Percentiles rank a stretch among this genome's conserved stretches.
These are phyloP conservation scores for Globisporangium carolinianum DNA, from an alignment of 352 stramenopile species.

Conservation along the genomic window DNA sequence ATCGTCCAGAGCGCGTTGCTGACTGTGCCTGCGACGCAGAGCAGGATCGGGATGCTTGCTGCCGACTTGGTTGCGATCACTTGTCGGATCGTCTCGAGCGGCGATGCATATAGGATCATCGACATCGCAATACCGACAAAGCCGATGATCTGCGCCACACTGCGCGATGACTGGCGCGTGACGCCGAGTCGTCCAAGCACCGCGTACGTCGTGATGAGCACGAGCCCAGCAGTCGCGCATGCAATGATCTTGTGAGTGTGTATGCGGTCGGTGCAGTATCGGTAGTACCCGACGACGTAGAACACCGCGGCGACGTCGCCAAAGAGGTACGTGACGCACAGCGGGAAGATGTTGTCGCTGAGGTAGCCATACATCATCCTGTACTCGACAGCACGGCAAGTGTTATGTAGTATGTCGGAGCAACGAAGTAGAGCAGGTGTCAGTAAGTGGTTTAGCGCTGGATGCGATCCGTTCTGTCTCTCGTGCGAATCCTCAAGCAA, in stretches of 20 bases:
- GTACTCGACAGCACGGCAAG: neutral
- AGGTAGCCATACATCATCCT: constrained; percentile 33
- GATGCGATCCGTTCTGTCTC: neutral
- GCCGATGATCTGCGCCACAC: constrained; percentile 16
- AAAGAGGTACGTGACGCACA: constrained; percentile 11
- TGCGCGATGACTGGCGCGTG: constrained; percentile 8
- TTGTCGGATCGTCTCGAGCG: constrained; percentile 20
- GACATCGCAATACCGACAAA: constrained; percentile 21
- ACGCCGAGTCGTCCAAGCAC: constrained; percentile 13
- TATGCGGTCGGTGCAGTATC: constrained; percentile 9
- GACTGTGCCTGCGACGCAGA: constrained; percentile 18
- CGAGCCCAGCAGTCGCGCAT: constrained; percentile 2
- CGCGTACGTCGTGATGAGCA: constrained; percentile 16
- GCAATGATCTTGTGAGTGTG: constrained; percentile 9
- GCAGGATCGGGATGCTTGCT: constrained; percentile 21
- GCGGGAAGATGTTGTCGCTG: constrained; percentile 14
- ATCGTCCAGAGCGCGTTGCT: constrained; percentile 33
- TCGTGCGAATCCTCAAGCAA: neutral
- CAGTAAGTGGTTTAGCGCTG: neutral
- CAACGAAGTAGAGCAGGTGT: too few species aligned
- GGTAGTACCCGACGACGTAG: constrained; percentile 15
- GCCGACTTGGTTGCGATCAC: constrained; percentile 23
- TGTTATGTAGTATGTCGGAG: too few species aligned
- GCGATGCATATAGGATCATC: constrained; percentile 28
- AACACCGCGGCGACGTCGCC: constrained; percentile 5